Percentiles rank a stretch among this genome's conserved stretches.
Evolutionary conservation across 345 rosid species (phyloP).

Genomic region (Hibiscus trionum): DNA sequence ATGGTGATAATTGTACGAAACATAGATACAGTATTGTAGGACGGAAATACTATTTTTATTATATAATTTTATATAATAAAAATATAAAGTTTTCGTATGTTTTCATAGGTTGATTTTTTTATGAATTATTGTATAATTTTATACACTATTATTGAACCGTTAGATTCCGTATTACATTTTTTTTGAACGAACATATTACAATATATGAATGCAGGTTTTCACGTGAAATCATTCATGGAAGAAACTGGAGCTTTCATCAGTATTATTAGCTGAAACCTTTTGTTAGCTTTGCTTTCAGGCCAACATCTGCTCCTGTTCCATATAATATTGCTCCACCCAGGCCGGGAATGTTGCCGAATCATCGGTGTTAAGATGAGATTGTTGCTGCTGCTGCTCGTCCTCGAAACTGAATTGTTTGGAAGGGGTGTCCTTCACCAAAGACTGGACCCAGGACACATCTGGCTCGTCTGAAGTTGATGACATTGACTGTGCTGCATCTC

Average conservation of each 20-base stretch:
- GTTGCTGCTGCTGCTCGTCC: constrained; percentile 33
- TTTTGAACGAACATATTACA: too few relatives aligned
- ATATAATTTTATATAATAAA: neutral
- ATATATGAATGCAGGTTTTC: too few relatives aligned
- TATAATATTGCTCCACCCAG: constrained; percentile 73
- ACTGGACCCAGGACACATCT: constrained; percentile 71
- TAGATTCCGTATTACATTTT: too few relatives aligned
- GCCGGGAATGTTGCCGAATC: constrained; percentile 39
- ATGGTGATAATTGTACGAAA: neutral
- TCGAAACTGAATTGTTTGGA: constrained; percentile 23
- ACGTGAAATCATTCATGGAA: too few relatives aligned
- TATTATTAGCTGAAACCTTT: too few relatives aligned
- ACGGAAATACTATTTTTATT: neutral
- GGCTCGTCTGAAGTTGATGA: constrained; percentile 43
- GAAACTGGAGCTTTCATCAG: too few relatives aligned
- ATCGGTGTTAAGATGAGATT: constrained; percentile 28
- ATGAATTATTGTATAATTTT: too few relatives aligned
- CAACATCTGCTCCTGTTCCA: constrained; percentile 76
- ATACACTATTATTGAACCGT: too few relatives aligned
- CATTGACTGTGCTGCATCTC: constrained; percentile 14
- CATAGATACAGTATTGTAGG: neutral
- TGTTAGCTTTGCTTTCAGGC: constrained; percentile 34
- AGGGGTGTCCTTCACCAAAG: constrained; percentile 52
- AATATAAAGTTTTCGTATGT: neutral
- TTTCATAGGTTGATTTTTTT: neutral